phyloP scores from a whole-genome alignment of 2,329 filamentous ascomycete genomes.

The Arthrinium phaeospermum region DNA sequence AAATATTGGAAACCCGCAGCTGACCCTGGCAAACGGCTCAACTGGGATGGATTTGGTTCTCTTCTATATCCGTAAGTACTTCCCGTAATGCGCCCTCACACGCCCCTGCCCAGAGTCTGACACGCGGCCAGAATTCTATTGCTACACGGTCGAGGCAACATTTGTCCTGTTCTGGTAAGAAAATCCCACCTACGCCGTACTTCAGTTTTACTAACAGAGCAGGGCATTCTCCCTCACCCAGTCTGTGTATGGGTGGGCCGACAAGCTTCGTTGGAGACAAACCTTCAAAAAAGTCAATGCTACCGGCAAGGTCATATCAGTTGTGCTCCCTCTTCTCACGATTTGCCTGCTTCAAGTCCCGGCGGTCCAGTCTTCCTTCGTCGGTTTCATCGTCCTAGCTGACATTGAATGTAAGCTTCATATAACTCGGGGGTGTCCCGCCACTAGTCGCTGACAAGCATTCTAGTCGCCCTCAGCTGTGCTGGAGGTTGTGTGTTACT shows the following conservation, averaged over 20 bases:
- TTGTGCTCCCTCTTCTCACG: conserved; percentile 26
- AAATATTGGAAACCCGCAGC: conserved; percentile 23
- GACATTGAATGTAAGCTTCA: conserved; percentile 25
- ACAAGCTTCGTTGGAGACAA: conserved; percentile 19
- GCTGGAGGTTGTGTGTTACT: conserved; percentile 43
- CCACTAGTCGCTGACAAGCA: neutral
- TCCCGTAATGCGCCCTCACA: neutral
- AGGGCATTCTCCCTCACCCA: conserved; percentile 27
- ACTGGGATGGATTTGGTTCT: conserved; percentile 26
- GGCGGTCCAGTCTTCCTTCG: conserved; percentile 22
- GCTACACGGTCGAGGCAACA: conserved; percentile 26
- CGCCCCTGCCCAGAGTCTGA: neutral
- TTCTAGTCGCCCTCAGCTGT: conserved; percentile 46
- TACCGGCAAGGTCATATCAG: conserved; percentile 25
- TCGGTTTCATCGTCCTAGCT: conserved; percentile 27
- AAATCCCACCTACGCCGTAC: neutral
- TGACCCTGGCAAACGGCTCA: conserved; percentile 24
- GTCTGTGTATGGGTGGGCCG: conserved; percentile 27
- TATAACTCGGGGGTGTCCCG: rapidly evolving
- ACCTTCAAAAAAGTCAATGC: conserved; percentile 21
- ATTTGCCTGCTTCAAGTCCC: conserved; percentile 28
- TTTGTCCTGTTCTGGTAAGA: conserved; percentile 17
- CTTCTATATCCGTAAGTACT: conserved; percentile 29
- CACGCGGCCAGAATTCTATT: conserved; percentile 23
- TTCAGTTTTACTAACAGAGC: neutral